Percentiles rank a stretch among this genome's conserved stretches.
phyloP scores from a whole-genome alignment of 2,329 filamentous ascomycete genomes.

The Penicillium sp. region DNA sequence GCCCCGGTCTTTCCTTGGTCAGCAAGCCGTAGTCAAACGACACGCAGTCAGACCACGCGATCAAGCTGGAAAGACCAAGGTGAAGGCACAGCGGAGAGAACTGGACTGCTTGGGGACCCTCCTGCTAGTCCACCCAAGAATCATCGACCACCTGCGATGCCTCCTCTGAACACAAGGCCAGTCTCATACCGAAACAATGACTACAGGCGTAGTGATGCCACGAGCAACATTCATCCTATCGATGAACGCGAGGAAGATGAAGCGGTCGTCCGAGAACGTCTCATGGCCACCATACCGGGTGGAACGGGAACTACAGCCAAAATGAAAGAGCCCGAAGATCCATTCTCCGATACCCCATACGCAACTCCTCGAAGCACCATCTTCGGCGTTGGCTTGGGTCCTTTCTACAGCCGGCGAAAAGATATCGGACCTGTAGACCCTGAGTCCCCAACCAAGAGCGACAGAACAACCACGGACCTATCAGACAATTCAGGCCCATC shows the following conservation, averaged over 20 bases:
- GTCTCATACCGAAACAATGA: constrained; percentile 48
- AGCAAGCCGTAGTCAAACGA: constrained; percentile 18
- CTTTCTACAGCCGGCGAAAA: constrained; percentile 25
- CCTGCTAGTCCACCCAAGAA: constrained; percentile 41
- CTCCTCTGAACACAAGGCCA: constrained; percentile 35
- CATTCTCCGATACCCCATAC: constrained; percentile 29
- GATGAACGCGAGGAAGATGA: constrained; percentile 63
- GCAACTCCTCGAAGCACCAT: constrained; percentile 29
- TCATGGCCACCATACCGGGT: constrained; percentile 22
- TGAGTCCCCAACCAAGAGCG: constrained; percentile 52
- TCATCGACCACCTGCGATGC: constrained; percentile 32
- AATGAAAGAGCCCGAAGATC: constrained; percentile 24
- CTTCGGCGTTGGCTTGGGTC: constrained; percentile 24
- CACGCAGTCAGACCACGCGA: constrained; percentile 23
- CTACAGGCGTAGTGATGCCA: constrained; percentile 49
- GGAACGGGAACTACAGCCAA: neutral
- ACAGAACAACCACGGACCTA: constrained; percentile 57
- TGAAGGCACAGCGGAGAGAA: constrained; percentile 40
- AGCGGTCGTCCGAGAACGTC: constrained; percentile 28
- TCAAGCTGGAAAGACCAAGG: constrained; percentile 29
- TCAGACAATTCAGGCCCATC: constrained; percentile 54
- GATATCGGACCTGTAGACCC: constrained; percentile 14
- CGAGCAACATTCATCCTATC: constrained; percentile 61
- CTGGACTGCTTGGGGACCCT: constrained; percentile 43
- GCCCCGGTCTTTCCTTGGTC: constrained; percentile 32